These are phyloP conservation scores for Paradendryphiella salina DNA, from an alignment of 2,329 filamentous ascomycete genomes.

Conservation along the genomic window DNA sequence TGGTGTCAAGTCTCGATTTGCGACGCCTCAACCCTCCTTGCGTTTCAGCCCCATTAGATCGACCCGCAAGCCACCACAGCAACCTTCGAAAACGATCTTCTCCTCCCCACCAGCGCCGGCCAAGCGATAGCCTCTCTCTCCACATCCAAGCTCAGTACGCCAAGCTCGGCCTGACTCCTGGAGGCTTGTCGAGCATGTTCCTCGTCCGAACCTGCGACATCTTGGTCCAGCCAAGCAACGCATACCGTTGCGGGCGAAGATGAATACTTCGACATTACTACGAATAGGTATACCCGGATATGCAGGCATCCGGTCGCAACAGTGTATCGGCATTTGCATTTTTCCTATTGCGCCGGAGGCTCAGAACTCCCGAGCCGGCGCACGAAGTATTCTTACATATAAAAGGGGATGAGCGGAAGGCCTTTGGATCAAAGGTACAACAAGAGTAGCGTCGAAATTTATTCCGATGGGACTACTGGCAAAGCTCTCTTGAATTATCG, in stretches of 20 bases:
- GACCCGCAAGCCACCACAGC: background rate
- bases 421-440: background rate
- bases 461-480: constrained; percentile 11
- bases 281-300: background rate
- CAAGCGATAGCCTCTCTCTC: background rate
- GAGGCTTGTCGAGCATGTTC: background rate
- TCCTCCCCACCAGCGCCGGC: background rate
- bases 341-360: background rate
- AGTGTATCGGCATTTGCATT: background rate
- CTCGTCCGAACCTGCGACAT: background rate
- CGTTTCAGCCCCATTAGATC: background rate
- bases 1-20: background rate
- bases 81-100: too few species aligned
- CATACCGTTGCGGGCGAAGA: background rate
- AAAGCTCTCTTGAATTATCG: constrained; percentile 31
- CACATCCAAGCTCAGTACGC: background rate
- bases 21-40: background rate
- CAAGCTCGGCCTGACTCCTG: background rate
- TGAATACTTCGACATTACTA: background rate
- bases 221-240: constrained; percentile 2
- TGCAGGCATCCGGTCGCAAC: background rate
- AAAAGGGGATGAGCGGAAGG: constrained; percentile 1
- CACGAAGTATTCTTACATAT: background rate
- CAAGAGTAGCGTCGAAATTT: constrained; percentile 18
- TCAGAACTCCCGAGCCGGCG: background rate